Base-by-base conservation (phyloP, 2,329 filamentous ascomycete genomes). In the Coleophoma crateriformis region DNA sequence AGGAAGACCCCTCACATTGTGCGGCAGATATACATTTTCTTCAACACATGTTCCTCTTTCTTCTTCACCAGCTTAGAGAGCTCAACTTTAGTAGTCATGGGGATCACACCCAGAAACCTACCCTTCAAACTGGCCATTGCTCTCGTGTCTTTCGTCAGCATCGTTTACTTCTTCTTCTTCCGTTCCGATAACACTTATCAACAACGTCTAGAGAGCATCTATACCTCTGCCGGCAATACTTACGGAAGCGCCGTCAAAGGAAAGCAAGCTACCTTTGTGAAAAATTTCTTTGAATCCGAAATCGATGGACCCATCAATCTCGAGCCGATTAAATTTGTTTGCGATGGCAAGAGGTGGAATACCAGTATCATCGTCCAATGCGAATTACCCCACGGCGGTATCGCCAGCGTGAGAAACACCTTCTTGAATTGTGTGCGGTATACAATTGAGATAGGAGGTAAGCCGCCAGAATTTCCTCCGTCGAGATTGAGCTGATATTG, bases 381-480 rank as follows among this genome's bases (percentile, higher is more conserved):
- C 49, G 68, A 68, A 22, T 62, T 68, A 15, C 61, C 66, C 7
- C 61, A 68, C 2, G 73, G 71, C 3, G 70, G 69, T 4, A 55
- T 75, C 12, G 69, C 64, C 8, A 64, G 67, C 42, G 68, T 73
- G 15, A 68, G 71, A 49, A 71, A 71, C 53, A 70, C 67, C 33
- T 63, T 71, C 40, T 59, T 74, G 45, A 68, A 68, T 50, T 75
- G 72, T 54, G 57, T 75, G 33, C 66, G 71, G 39, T 66, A 70
- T 41, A 71, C 70, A 22, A 72, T 75, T 14, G 69, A 73, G 59
- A 68, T 70, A 39, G 73, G 72, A 44, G 72, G 72, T 64, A 54
- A 57, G 67, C 64, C 19, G 41, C 59, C n/a, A 33, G 56, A 1
- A 32, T 14, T 15, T 22, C 32, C 7, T n/a, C n/a, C 55, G 52